Evolutionary conservation across 2,329 filamentous ascomycete genomes (phyloP), one percentile per base, ranked within the genome.

Genomic region (Exophiala viscosa): DNA sequence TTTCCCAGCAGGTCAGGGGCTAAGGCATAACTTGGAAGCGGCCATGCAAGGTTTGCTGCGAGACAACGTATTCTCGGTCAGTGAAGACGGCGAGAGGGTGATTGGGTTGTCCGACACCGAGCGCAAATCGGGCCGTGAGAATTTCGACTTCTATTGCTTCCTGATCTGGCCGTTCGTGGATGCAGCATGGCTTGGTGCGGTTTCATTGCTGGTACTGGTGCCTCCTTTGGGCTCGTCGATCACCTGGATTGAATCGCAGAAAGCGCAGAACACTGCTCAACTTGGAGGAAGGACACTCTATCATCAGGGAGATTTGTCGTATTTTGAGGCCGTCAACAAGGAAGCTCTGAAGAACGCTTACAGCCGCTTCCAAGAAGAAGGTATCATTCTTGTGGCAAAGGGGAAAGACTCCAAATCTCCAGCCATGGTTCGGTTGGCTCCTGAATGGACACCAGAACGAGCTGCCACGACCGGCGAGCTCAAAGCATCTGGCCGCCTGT

Each of bases 131-230:
- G 93, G 93, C 1, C 78, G 92, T 34, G 93, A 99, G 70, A 97
- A 96, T 64, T 99, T 88, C 65, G 93, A 99, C 67, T 99, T 99
- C 70, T 97, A 97, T 73, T 97, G 92, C 73, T 99, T 97, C 77
- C 74, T 99, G 15, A 90, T 99, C 58, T 99, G 93, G 93, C 93
- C 93, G 0, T 99, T 99, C 62, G 91, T 97, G 60, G 93, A 99
- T 70, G 87, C 91, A 0, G 86, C 82, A 47, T 99, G 93, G 93
- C 80, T 99, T 1, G 91, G 90, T 9, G 87, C 90, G 0, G 86
- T 97, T 0, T 90, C 88, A 0, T 76, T 97, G 0, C 86, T 96
- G 75, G 91, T 92, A 40, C 78, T 97, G 11, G 86, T 88, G 0
- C 90, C 91, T 1, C 90, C 89, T 3, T 65, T 70, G 0, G 73